phyloP scores from a whole-genome alignment of 192 early-diverging fungal species.

The Helicostylum pulchrum region DNA sequence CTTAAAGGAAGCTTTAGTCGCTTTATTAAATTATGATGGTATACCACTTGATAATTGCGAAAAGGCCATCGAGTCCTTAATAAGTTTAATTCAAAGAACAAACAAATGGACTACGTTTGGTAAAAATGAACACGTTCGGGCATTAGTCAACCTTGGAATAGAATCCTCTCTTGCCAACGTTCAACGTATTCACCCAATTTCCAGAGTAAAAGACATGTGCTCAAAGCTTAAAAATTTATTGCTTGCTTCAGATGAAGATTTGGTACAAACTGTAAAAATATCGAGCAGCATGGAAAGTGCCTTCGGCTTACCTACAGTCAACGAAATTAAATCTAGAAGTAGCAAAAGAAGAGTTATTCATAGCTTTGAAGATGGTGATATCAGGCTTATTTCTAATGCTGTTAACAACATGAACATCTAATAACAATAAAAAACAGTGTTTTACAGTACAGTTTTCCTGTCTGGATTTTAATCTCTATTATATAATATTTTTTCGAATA shows the following conservation, averaged over 20 bases:
- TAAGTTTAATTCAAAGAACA: slow-evolving; percentile 28
- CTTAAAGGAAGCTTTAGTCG: slow-evolving; percentile 5
- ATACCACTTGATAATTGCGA: slow-evolving; percentile 1
- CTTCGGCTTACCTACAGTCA: slow-evolving; percentile 16
- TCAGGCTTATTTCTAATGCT: slow-evolving; percentile 31
- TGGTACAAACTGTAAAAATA: not conserved
- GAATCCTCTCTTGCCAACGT: not conserved
- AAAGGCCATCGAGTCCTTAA: slow-evolving; percentile 30
- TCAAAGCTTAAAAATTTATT: not conserved
- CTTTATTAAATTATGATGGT: slow-evolving; percentile 14
- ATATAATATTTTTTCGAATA: too few species aligned
- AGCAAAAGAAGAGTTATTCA: slow-evolving; percentile 30
- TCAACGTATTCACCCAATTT: not conserved
- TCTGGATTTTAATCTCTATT: too few species aligned
- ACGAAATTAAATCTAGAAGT: slow-evolving; percentile 7
- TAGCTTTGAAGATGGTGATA: slow-evolving; percentile 31
- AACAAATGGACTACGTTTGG: slow-evolving; percentile 8
- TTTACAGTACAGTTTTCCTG: too few species aligned
- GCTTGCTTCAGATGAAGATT: not conserved
- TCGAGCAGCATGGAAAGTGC: not conserved
- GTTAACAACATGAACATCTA: slow-evolving; percentile 20
- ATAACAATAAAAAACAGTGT: not conserved
- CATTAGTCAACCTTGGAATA: not conserved
- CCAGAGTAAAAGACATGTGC: not conserved
- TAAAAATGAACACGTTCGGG: not conserved